A percentile compares a stretch with the other conserved stretches of the same genome.
Conservation (phyloP, 2,329 filamentous ascomycete genomes). For the Exophiala sideris region DNA sequence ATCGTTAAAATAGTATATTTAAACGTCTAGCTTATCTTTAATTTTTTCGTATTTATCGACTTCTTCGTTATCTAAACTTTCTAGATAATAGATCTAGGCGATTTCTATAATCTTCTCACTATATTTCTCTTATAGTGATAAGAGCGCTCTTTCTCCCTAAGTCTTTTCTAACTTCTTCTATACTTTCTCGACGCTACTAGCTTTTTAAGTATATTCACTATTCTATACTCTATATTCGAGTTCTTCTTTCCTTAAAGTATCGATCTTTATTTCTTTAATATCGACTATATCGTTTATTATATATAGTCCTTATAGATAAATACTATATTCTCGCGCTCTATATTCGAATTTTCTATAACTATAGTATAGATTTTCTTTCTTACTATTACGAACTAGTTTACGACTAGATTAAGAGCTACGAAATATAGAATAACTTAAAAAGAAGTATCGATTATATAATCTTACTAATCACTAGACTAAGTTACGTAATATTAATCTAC, state of each 20-base stretch:
- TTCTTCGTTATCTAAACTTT: not conserved
- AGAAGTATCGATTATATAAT: too few species aligned
- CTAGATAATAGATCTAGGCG: not conserved
- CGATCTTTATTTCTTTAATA: not conserved
- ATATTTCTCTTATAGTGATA: not conserved
- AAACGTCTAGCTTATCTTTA: not conserved
- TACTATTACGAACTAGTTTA: too few species aligned
- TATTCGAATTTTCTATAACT: not conserved
- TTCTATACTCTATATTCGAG: not conserved
- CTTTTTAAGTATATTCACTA: not conserved
- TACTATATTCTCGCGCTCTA: not conserved
- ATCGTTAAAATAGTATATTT: not conserved
- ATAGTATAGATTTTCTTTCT: slow-evolving; percentile 2
- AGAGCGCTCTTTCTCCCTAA: not conserved
- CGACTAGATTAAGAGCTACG: too few species aligned
- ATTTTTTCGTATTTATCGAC: not conserved
- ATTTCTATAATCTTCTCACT: not conserved
- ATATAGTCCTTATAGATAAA: not conserved
- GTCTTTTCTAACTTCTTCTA: not conserved
- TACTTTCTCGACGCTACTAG: not conserved
- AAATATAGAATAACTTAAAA: too few species aligned
- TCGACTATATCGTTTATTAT: not conserved
- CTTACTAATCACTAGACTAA: too few species aligned
- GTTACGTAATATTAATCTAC: too few species aligned
- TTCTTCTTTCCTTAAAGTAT: not conserved